phyloP scores from a whole-genome alignment of 768 basidiomycete species.

The Lyophyllum atratum region DNA sequence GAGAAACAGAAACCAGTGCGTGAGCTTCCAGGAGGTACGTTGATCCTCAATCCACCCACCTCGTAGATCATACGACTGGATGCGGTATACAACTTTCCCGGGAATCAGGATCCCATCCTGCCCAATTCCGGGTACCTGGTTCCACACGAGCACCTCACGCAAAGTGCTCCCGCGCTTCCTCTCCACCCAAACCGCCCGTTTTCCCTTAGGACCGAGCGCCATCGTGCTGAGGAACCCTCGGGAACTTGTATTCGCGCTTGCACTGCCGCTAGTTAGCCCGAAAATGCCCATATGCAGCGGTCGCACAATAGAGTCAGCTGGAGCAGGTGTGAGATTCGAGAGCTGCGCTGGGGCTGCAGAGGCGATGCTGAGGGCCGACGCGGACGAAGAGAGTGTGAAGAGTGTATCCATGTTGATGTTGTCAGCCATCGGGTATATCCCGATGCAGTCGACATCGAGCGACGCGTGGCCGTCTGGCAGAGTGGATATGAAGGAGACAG shows the following conservation, averaged over 20 bases:
- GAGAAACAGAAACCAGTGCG: not conserved
- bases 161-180: slow-evolving; percentile 41
- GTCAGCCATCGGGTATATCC: slow-evolving; percentile 43
- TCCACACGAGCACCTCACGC: slow-evolving; percentile 50
- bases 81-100: slow-evolving; percentile 29
- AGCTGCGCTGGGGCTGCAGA: too few relatives aligned
- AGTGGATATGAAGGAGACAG: slow-evolving; percentile 18
- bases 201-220: slow-evolving; percentile 47
- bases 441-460: slow-evolving; percentile 43
- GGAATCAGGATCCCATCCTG: slow-evolving; percentile 25
- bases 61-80: slow-evolving; percentile 41
- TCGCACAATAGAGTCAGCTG: not conserved
- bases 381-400: slow-evolving; percentile 7
- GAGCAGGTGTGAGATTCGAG: not conserved
- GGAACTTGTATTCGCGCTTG: slow-evolving; percentile 14
- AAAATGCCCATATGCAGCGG: not conserved
- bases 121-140: slow-evolving; percentile 6
- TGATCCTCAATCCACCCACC: slow-evolving; percentile 23
- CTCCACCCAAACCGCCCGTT: slow-evolving; percentile 59
- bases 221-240: slow-evolving; percentile 54
- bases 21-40: not conserved
- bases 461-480: slow-evolving; percentile 19
- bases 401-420: slow-evolving; percentile 9
- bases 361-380: too few relatives aligned
- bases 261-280: not conserved